Base-by-base conservation (phyloP, 140 eudicot species). In the Anethum foeniculum region DNA sequence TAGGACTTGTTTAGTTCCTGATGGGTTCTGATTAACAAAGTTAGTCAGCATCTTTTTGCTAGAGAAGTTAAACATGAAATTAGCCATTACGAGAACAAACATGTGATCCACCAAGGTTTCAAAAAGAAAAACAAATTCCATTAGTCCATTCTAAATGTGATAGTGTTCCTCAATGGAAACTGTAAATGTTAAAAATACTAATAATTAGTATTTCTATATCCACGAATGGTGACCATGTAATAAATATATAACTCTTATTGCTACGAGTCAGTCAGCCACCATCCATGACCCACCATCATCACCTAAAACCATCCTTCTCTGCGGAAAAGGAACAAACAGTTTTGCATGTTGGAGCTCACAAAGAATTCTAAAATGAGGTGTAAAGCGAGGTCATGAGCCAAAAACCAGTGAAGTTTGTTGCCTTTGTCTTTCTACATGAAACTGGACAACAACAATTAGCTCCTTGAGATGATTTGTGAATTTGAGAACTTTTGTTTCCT, bases 1-100 rank as follows among this genome's bases (percentile, higher is more conserved):
- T 82, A 96, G 14, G 23, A 88, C 91, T 86, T 88, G 90, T 60
- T 86, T 86, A 78, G 98, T 96, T 5, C 97, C 92, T 43, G 32
- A 18, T 2, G 87, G 86, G 84, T 96, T 96, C 99, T 96, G 68
- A 58, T 54, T 54, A 43, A 30, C 8, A 77, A n/a, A 12, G 32
- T 25, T 27, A 44, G 18, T 25, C 39, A 44, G 19, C 60, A 46
- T 75, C 4, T 14, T 46, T 58, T 4, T 41, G 9, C 46, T 14
- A 75, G 25, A 27, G 5, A 21, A 23, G 30, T 11, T 43, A 23
- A 41, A 7, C 19, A 43, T n/a, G 19, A 23, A 12, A 73, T n/a
- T n/a, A 43, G 16, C 28, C 19, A 43, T 73, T 41, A 71, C 8
- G 14, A 21, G 38, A 34, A 36, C 44, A 71, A 71, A 71, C 7